These are phyloP conservation scores for Phoma sp. DNA, from an alignment of 2,329 filamentous ascomycete genomes.

Conservation along the genomic window DNA sequence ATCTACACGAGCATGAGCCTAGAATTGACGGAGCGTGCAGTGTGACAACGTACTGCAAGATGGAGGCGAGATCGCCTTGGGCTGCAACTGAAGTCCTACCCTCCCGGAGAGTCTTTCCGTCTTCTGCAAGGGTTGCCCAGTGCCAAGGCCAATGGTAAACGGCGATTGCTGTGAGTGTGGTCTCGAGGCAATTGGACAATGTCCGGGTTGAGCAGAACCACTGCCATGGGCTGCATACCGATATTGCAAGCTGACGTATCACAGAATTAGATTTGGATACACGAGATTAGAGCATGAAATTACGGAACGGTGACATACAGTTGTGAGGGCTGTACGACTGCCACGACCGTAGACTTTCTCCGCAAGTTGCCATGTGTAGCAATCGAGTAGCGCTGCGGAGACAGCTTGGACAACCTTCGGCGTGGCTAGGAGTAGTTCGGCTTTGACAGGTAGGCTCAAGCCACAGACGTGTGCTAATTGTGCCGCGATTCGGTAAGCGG, in stretches of 20 bases:
- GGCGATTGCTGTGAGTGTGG: conserved; percentile 80
- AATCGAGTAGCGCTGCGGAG: conserved; percentile 80
- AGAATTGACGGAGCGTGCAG: conserved; percentile 14
- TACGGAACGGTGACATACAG: conserved; percentile 62
- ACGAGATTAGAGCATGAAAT: conserved; percentile 24
- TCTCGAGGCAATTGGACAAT: conserved; percentile 92
- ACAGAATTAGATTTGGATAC: conserved; percentile 29
- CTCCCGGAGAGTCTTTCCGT: conserved; percentile 24
- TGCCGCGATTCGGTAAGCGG: conserved; percentile 70
- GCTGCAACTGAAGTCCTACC: conserved; percentile 42
- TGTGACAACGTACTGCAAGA: conserved; percentile 35
- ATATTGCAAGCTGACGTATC: conserved; percentile 68
- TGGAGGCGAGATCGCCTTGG: conserved; percentile 41
- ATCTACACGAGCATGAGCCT: conserved; percentile 39
- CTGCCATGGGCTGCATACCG: conserved; percentile 84
- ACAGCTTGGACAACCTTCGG: conserved; percentile 79
- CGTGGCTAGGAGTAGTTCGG: conserved; percentile 71
- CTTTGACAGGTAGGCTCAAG: conserved; percentile 63
- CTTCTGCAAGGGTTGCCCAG: conserved; percentile 50
- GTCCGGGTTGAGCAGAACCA: conserved; percentile 95
- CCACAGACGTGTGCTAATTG: conserved; percentile 62
- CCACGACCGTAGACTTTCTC: conserved; percentile 72
- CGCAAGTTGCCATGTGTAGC: conserved; percentile 85
- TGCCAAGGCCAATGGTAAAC: conserved; percentile 89
- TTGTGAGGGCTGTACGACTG: conserved; percentile 69